Percentiles rank a stretch among this genome's conserved stretches.
These are phyloP conservation scores for Eucalyptus melliodora DNA, from an alignment of 345 rosid species.

Conservation along the genomic window DNA sequence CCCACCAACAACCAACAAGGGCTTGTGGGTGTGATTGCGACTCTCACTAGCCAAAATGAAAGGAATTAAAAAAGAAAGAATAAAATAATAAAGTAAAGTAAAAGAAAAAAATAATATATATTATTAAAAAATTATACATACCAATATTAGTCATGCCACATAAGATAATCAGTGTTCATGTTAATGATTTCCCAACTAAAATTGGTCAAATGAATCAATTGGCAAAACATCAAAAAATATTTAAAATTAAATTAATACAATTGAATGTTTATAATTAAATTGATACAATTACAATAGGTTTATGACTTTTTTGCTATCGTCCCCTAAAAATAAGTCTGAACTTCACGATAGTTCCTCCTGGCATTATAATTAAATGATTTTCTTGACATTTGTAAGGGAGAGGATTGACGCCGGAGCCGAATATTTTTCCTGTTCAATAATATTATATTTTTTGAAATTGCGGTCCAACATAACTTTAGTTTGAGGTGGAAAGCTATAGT, in stretches of 20 bases:
- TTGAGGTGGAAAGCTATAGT: neutral
- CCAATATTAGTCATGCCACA: accelerated
- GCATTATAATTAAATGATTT: neutral
- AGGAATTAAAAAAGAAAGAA: neutral
- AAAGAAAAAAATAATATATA: no score
- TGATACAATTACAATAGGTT: accelerated
- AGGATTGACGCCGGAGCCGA: neutral
- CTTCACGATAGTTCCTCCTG: neutral
- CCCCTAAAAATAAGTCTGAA: neutral
- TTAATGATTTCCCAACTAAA: accelerated
- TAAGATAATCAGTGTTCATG: accelerated
- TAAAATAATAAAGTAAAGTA: accelerated
- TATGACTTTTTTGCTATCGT: accelerated
- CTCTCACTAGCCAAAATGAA: neutral
- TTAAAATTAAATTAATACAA: no score
- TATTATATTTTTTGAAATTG: neutral
- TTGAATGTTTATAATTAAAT: accelerated
- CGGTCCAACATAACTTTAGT: neutral
- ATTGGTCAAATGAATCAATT: accelerated
- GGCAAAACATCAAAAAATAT: no score
- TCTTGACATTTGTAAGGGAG: neutral
- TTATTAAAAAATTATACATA: neutral
- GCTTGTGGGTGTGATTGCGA: neutral
- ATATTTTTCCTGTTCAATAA: neutral
- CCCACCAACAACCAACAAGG: no score